A percentile compares a stretch with the other conserved stretches of the same genome.
These are phyloP conservation scores for Eimeria maxima DNA, from an alignment of 169 alveolate species.

Conservation along the genomic window DNA sequence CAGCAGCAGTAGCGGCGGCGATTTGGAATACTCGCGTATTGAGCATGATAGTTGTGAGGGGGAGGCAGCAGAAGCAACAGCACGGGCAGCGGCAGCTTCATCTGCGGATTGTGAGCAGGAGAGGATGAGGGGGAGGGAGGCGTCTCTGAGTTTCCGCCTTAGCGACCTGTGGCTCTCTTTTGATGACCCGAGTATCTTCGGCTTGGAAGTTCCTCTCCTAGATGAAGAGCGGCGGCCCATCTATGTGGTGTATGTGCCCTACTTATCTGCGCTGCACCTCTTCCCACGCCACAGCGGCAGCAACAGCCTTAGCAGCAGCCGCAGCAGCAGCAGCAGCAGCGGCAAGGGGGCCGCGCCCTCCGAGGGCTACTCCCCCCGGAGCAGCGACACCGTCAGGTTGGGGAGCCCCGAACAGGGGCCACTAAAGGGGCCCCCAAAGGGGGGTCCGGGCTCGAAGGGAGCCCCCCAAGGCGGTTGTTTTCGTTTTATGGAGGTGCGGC, in stretches of 20 bases:
- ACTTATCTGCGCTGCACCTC: conserved; percentile 75
- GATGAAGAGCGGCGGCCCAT: conserved; percentile 9
- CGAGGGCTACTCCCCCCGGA: conserved; percentile 10
- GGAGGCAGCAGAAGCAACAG: neutral
- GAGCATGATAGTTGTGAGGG: too few relatives aligned
- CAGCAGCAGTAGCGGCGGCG: neutral
- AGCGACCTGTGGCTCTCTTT: conserved; percentile 42
- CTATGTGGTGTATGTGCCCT: conserved; percentile 64
- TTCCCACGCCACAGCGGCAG: conserved; percentile 36
- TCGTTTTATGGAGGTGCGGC: conserved; percentile 74
- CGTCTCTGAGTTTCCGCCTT: neutral
- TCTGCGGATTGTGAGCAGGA: neutral
- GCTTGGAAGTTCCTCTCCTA: conserved; percentile 61
- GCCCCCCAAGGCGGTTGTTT: conserved; percentile 55
- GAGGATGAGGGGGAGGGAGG: neutral
- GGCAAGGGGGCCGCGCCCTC: neutral
- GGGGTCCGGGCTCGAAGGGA: neutral
- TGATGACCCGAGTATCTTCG: conserved; percentile 64
- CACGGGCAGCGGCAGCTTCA: conserved; percentile 16
- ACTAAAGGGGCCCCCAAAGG: neutral
- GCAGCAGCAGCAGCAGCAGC: neutral
- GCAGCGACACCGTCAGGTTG: neutral
- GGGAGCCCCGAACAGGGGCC: conserved; percentile 24
- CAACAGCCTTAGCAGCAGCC: neutral
- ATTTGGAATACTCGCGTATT: neutral